phyloP scores from a whole-genome alignment of 1,284 basidiomycete genomes.

The Leccinum solheimii region DNA sequence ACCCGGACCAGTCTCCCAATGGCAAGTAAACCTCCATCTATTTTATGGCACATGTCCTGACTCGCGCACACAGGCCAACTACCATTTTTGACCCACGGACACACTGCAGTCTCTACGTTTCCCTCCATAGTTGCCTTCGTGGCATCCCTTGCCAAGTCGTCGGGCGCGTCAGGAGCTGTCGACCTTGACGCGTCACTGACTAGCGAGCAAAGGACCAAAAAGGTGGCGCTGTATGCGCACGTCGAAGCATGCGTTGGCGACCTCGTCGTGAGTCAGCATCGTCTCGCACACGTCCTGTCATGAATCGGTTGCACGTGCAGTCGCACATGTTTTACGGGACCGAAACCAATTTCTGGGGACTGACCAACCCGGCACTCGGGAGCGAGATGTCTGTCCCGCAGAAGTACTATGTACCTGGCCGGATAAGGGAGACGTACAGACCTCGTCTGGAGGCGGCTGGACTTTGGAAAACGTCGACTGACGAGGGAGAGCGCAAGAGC shows the following conservation, averaged over 20 bases:
- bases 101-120: slow-evolving; percentile 51
- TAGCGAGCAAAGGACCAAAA: slow-evolving; percentile 49
- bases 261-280: slow-evolving; percentile 53
- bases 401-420: slow-evolving; percentile 66
- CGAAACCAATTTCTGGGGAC: slow-evolving; percentile 57
- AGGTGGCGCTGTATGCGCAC: slow-evolving; percentile 62
- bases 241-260: slow-evolving; percentile 67
- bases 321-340: slow-evolving; percentile 62
- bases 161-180: slow-evolving; percentile 25
- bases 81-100: slow-evolving; percentile 64
- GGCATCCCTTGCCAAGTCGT: slow-evolving; percentile 42
- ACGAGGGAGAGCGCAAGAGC: slow-evolving; percentile 43
- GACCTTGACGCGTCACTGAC: slow-evolving; percentile 50
- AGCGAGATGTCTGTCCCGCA: slow-evolving; percentile 64
- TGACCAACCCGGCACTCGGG: slow-evolving; percentile 55
- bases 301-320: slow-evolving; percentile 31
- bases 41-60: slow-evolving; percentile 7
- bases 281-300: slow-evolving; percentile 1
- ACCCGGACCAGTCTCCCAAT: slow-evolving; percentile 74
- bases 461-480: slow-evolving; percentile 55
- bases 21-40: slow-evolving; percentile 44
- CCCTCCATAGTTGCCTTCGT: slow-evolving; percentile 66
- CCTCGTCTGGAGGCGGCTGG: slow-evolving; percentile 61
- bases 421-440: slow-evolving; percentile 57
- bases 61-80: slow-evolving; percentile 54